These are phyloP conservation scores for Ophidiomyces ophidiicola DNA, from an alignment of 2,329 filamentous ascomycete genomes.

Conservation along the genomic window DNA sequence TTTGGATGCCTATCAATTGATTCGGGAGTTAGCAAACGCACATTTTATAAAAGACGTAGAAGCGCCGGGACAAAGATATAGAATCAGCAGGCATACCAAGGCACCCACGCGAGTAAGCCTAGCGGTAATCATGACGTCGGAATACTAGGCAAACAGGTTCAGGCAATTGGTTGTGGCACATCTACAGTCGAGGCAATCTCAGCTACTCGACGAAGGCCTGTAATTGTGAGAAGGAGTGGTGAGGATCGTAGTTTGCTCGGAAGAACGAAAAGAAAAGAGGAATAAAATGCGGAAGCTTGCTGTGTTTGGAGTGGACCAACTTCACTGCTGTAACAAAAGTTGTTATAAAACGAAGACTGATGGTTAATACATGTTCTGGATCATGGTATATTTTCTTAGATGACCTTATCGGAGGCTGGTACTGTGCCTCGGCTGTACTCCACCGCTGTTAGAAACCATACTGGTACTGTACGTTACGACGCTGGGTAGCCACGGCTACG, in stretches of 20 bases:
- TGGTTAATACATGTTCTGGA: conserved; percentile 1
- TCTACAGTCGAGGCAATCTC: conserved; percentile 26
- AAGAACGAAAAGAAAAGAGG: conserved; percentile 18
- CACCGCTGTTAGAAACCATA: background rate
- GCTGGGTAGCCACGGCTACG: conserved; percentile 5
- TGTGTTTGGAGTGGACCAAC: conserved; percentile 9
- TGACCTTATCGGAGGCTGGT: background rate
- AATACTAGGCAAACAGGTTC: conserved; percentile 28
- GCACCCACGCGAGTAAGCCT: conserved; percentile 37
- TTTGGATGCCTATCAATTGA: conserved; percentile 29
- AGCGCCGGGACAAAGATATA: background rate
- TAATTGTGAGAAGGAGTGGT: conserved; percentile 24
- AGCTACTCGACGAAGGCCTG: conserved; percentile 22
- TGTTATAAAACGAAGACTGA: conserved; percentile 1
- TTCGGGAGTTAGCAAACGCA: conserved; percentile 5
- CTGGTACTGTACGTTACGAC: conserved; percentile 3
- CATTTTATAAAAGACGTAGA: conserved; percentile 18
- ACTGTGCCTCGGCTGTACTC: conserved; percentile 6
- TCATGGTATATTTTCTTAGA: background rate
- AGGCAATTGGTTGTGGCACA: conserved; percentile 19
- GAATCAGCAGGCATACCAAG: conserved; percentile 31
- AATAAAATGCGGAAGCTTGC: conserved; percentile 12
- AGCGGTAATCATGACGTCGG: conserved; percentile 37
- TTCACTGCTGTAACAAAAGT: conserved; percentile 5
- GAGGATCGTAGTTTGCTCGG: conserved; percentile 27